Conservation (phyloP, 176 grass and related monocot genomes). For the Phyllostachys edulis region DNA sequence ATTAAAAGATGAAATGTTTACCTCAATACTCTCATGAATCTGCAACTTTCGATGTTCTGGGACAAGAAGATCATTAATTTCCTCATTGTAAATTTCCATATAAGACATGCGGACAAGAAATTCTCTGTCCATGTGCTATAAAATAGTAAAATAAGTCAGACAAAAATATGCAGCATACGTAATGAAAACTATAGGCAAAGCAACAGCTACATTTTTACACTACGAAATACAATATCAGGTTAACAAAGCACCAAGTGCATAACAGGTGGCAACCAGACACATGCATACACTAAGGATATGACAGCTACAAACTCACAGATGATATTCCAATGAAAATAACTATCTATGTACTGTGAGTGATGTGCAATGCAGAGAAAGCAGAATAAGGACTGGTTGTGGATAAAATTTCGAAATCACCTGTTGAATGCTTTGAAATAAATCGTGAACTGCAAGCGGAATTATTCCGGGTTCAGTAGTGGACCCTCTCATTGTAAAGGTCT, state of each 20-base stretch:
- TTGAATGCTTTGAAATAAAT: conserved; percentile 72
- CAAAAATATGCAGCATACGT: conserved; percentile 12
- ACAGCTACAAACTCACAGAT: not conserved
- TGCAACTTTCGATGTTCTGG: conserved; percentile 93
- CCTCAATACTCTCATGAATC: conserved; percentile 91
- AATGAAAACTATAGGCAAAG: conserved; percentile 16
- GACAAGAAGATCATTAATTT: conserved; percentile 64
- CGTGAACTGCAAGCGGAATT: conserved; percentile 77
- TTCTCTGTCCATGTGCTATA: conserved; percentile 78
- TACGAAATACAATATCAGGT: not conserved
- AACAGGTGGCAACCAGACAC: not conserved
- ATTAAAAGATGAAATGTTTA: conserved; percentile 35
- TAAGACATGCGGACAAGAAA: conserved; percentile 97
- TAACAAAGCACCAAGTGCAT: conserved; percentile 7
- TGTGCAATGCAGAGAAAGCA: not conserved
- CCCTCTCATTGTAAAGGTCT: conserved; percentile 94
- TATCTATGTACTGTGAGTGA: not conserved
- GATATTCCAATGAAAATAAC: not conserved
- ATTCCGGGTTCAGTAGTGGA: conserved; percentile 68
- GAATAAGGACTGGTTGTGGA: conserved; percentile 1
- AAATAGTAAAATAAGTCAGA: conserved; percentile 16
- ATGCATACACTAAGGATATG: conserved; percentile 14
- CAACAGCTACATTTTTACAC: conserved; percentile 10
- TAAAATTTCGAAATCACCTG: conserved; percentile 40
- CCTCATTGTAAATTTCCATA: conserved; percentile 60